Conservation (phyloP, 768 basidiomycete species). For the Leccinum variicolor region DNA sequence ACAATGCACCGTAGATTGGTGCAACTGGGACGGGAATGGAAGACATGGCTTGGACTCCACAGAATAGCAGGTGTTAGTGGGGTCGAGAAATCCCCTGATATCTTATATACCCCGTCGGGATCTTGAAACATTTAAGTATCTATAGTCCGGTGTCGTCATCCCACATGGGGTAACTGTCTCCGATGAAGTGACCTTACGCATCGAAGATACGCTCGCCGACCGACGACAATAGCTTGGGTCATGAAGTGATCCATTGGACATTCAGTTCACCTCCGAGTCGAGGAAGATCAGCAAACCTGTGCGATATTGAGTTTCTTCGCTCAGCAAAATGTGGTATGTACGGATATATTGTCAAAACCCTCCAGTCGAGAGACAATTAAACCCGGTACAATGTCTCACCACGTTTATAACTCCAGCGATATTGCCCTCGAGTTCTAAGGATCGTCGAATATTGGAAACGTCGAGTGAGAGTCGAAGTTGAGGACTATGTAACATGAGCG, state of each 20-base stretch:
- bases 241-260: neutral
- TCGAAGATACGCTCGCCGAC: neutral
- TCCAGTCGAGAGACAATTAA: neutral
- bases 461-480: neutral
- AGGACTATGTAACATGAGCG: neutral
- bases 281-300: neutral
- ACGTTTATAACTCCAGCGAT: neutral
- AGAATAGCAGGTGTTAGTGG: neutral
- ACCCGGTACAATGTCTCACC: neutral
- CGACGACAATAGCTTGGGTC: neutral
- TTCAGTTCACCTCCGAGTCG: neutral
- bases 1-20: constrained; percentile 1
- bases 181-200: neutral
- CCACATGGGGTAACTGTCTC: neutral
- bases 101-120: neutral
- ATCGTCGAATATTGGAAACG: neutral
- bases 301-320: neutral
- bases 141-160: neutral
- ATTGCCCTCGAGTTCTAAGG: neutral
- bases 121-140: neutral
- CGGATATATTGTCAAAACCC: neutral
- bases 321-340: neutral
- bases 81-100: too few species aligned
- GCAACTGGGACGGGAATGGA: constrained; percentile 1
- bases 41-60: neutral